A percentile compares a stretch with the other conserved stretches of the same genome.
Evolutionary conservation across 495 filamentous ascomycete genomes (phyloP).

Genomic region (Hypoxylon crocopeplum): DNA sequence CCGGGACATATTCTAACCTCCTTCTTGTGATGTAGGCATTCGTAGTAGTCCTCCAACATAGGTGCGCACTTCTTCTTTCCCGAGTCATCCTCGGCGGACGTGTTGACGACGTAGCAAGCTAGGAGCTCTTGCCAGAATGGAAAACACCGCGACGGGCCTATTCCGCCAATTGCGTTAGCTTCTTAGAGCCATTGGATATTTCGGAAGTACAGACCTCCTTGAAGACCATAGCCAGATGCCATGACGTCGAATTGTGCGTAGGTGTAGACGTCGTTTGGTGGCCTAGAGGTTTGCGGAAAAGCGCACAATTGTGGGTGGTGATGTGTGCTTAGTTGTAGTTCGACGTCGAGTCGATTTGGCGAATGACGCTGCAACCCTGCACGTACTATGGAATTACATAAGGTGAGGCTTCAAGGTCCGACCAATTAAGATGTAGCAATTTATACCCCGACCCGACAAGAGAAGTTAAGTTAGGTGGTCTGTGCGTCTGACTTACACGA

Average conservation of each 20-base stretch:
- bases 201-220: slow-evolving; percentile 68
- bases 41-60: slow-evolving; percentile 95
- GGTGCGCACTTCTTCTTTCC: slow-evolving; percentile 90
- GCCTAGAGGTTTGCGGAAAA: too few relatives aligned
- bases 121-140: slow-evolving; percentile 97
- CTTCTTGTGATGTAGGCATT: slow-evolving; percentile 97
- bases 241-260: slow-evolving; percentile 55
- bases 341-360: too few relatives aligned
- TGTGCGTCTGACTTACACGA: too few relatives aligned
- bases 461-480: not conserved
- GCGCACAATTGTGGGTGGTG: too few relatives aligned
- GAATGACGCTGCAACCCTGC: too few relatives aligned
- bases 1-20: slow-evolving; percentile 68
- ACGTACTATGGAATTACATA: too few relatives aligned
- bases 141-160: slow-evolving; percentile 92
- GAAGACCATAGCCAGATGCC: slow-evolving; percentile 83
- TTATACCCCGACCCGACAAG: too few relatives aligned
- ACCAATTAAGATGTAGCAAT: slow-evolving; percentile 14
- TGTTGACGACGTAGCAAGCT: slow-evolving; percentile 88
- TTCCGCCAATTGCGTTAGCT: slow-evolving; percentile 12
- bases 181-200: slow-evolving; percentile 17
- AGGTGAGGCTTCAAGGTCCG: too few relatives aligned
- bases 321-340: too few relatives aligned
- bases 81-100: slow-evolving; percentile 70
- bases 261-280: slow-evolving; percentile 22